phyloP scores from a whole-genome alignment of 2,329 filamentous ascomycete genomes.

The Claviceps africana region DNA sequence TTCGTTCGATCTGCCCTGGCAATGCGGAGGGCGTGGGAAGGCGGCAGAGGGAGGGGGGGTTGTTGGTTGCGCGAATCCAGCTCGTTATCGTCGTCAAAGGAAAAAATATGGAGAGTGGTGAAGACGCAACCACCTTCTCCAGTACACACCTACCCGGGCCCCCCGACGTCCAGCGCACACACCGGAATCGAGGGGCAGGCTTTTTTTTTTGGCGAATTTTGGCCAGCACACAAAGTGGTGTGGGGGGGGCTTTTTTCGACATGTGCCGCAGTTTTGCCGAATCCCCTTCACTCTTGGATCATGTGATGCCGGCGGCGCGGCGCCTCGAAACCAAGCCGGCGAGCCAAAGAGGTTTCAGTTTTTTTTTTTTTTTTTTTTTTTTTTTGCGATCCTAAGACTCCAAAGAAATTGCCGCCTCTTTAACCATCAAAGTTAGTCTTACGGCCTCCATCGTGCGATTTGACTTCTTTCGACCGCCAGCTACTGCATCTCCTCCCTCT shows the following conservation, averaged over 20 bases:
- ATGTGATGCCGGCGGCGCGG: slow-evolving; percentile 19
- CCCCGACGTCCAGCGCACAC: slow-evolving; percentile 10
- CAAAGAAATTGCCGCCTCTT: too few relatives aligned
- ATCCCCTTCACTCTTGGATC: slow-evolving; percentile 10
- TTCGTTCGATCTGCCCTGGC: neutral
- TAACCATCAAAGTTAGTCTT: neutral
- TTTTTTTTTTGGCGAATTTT: slow-evolving; percentile 27
- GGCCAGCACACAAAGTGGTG: slow-evolving; percentile 24
- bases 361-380: too few relatives aligned
- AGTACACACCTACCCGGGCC: neutral
- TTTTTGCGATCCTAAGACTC: too few relatives aligned
- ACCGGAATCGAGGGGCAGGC: slow-evolving; percentile 26
- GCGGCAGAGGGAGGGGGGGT: neutral
- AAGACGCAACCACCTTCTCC: slow-evolving; percentile 1
- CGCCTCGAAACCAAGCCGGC: neutral
- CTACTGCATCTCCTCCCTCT: neutral
- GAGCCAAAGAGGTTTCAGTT: neutral
- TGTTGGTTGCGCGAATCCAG: neutral
- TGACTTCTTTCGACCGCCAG: neutral
- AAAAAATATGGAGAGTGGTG: slow-evolving; percentile 2
- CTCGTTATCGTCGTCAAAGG: slow-evolving; percentile 1
- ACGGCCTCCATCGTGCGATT: neutral
- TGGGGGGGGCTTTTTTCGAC: slow-evolving; percentile 14
- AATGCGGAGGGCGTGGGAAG: neutral
- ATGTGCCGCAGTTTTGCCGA: slow-evolving; percentile 21